phyloP scores from a whole-genome alignment of 345 rosid species.

The Linum trigynum region DNA sequence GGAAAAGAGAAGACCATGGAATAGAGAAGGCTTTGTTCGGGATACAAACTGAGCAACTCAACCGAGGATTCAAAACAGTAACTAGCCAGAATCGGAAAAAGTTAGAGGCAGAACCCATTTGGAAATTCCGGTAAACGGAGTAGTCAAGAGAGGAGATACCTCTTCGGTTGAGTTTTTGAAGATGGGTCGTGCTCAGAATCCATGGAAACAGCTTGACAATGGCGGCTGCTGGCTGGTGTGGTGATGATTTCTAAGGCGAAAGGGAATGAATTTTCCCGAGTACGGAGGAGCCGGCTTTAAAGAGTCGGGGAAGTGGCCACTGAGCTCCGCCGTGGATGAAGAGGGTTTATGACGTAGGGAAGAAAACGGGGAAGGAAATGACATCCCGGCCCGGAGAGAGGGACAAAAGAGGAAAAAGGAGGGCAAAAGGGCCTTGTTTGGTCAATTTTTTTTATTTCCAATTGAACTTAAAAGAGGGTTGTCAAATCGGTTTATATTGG shows the following conservation, averaged over 20 bases:
- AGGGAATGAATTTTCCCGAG: neutral
- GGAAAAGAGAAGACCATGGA: neutral
- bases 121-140: neutral
- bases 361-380: neutral
- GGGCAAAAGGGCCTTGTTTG: neutral
- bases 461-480: no score
- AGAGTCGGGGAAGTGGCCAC: neutral
- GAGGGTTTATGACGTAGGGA: neutral
- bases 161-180: constrained; percentile 5
- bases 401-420: neutral
- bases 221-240: no score
- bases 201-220: constrained; percentile 8
- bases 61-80: neutral
- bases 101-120: neutral
- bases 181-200: neutral
- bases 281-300: neutral
- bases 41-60: neutral
- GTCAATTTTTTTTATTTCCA: no score
- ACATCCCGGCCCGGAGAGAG: neutral
- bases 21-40: neutral
- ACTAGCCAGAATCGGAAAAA: neutral
- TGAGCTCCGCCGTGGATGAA: neutral
- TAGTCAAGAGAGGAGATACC: constrained; percentile 2
- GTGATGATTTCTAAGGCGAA: neutral
- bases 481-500: no score